Percentiles rank a stretch among this genome's conserved stretches.
phyloP scores from a whole-genome alignment of 164 flowering plant genomes.

The Sedum album region DNA sequence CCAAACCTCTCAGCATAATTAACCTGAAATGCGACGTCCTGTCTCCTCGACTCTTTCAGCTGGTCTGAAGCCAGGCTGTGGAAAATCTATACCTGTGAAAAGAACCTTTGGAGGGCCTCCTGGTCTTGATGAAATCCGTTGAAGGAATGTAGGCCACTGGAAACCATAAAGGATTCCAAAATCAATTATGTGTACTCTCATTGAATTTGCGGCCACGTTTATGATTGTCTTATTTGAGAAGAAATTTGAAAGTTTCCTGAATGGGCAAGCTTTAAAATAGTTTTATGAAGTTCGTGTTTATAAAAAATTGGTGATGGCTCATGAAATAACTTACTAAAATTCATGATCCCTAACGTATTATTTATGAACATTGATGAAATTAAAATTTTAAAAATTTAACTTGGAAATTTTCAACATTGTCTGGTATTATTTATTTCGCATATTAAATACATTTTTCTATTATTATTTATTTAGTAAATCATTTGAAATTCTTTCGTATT shows the following conservation, averaged over 20 bases:
- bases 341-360: too few relatives aligned
- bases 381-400: too few relatives aligned
- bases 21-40: constrained; percentile 56
- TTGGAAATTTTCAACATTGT: too few relatives aligned
- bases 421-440: too few relatives aligned
- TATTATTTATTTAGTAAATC: too few relatives aligned
- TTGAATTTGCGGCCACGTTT: constrained; percentile 24
- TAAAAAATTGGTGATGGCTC: too few relatives aligned
- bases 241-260: constrained; percentile 59
- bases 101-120: constrained; percentile 76
- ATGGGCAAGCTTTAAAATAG: constrained; percentile 68
- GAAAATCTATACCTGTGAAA: constrained; percentile 81
- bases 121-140: constrained; percentile 37
- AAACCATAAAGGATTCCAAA: constrained; percentile 90
- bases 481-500: too few relatives aligned
- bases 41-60: constrained; percentile 72
- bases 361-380: too few relatives aligned
- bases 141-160: constrained; percentile 86
- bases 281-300: too few relatives aligned
- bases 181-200: constrained; percentile 63
- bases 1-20: constrained; percentile 54
- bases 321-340: too few relatives aligned
- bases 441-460: too few relatives aligned
- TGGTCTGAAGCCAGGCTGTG: constrained; percentile 85
- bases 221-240: constrained; percentile 44